phyloP scores from a whole-genome alignment of 2,329 filamentous ascomycete genomes.

The Ophiognomonia clavigignenti-juglandacearum region DNA sequence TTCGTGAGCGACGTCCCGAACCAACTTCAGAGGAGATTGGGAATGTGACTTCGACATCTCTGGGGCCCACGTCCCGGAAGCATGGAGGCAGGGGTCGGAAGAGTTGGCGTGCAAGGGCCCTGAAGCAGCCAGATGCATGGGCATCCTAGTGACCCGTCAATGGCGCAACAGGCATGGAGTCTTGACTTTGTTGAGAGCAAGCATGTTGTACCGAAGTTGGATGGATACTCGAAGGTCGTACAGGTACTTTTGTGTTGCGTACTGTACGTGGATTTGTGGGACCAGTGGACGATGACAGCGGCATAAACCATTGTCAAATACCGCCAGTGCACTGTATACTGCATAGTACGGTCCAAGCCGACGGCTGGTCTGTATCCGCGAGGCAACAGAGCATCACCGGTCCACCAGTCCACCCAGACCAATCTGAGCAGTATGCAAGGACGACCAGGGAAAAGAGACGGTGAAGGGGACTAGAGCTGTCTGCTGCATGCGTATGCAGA shows the following conservation, averaged over 20 bases:
- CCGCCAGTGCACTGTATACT: slow-evolving; percentile 10
- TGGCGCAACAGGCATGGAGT: slow-evolving; percentile 6
- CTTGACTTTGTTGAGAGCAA: slow-evolving; percentile 1
- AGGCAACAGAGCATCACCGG: slow-evolving; percentile 12
- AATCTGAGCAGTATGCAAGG: not conserved
- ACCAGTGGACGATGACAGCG: slow-evolving; percentile 12
- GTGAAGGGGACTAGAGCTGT: slow-evolving; percentile 11
- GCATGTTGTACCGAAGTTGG: too few relatives aligned
- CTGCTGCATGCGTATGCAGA: slow-evolving; percentile 8
- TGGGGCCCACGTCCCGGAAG: slow-evolving; percentile 9
- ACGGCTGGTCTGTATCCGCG: slow-evolving; percentile 1
- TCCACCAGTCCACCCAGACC: not conserved
- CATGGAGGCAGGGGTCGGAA: slow-evolving; percentile 8
- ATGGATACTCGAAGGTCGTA: slow-evolving; percentile 1
- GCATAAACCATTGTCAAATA: slow-evolving; percentile 8
- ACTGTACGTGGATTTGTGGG: slow-evolving; percentile 5
- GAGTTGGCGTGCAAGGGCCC: slow-evolving; percentile 5
- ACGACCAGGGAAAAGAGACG: slow-evolving; percentile 5
- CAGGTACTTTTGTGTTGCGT: slow-evolving; percentile 2
- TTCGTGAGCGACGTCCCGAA: slow-evolving; percentile 7
- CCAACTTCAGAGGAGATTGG: slow-evolving; percentile 9
- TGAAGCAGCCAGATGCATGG: slow-evolving; percentile 9
- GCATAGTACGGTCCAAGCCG: too few relatives aligned
- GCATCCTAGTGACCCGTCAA: not conserved
- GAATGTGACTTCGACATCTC: slow-evolving; percentile 7